Evolutionary conservation across 805 yeast species (phyloP).

Genomic region (Metschnikowia hibisci): DNA sequence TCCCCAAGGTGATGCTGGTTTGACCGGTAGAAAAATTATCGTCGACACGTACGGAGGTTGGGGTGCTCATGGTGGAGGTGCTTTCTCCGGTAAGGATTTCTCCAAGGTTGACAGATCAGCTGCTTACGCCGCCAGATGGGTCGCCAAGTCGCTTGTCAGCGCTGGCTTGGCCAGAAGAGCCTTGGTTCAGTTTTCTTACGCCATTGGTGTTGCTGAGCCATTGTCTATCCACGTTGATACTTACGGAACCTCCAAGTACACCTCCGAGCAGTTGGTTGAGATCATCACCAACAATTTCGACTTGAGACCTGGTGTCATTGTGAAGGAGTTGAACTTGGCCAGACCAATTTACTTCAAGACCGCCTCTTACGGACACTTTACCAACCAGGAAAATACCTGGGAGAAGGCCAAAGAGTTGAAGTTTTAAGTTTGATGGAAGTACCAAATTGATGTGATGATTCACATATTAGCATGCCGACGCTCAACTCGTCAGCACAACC

Average conservation of each 20-base stretch:
- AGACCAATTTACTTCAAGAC: slow-evolving; percentile 99
- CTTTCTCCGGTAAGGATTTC: slow-evolving; percentile 99
- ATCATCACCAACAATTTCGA: slow-evolving; percentile 94
- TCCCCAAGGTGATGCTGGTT: slow-evolving; percentile 99
- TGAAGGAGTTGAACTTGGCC: slow-evolving; percentile 93
- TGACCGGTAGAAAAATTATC: slow-evolving; percentile 98
- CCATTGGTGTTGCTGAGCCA: slow-evolving; percentile 99
- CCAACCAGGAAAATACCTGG: slow-evolving; percentile 98
- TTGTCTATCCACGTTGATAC: slow-evolving; percentile 96
- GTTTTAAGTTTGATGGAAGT: slow-evolving; percentile 36
- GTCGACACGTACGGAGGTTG: slow-evolving; percentile 99
- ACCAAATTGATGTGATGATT: slow-evolving; percentile 41
- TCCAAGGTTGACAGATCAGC: slow-evolving; percentile 99
- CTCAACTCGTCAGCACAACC: slow-evolving; percentile 44
- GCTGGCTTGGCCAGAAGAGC: slow-evolving; percentile 97
- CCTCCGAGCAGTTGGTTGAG: slow-evolving; percentile 85
- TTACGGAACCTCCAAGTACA: slow-evolving; percentile 92
- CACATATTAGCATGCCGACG: slow-evolving; percentile 31
- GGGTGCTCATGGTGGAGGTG: slow-evolving; percentile 99
- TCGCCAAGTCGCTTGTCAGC: slow-evolving; percentile 93
- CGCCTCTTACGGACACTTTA: slow-evolving; percentile 99
- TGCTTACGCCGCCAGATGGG: slow-evolving; percentile 99
- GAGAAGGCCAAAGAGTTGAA: slow-evolving; percentile 87
- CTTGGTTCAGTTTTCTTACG: slow-evolving; percentile 97
- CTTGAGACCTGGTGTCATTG: slow-evolving; percentile 99